Base-by-base conservation (phyloP, 2,329 filamentous ascomycete species). In the Xylaria sp. region DNA sequence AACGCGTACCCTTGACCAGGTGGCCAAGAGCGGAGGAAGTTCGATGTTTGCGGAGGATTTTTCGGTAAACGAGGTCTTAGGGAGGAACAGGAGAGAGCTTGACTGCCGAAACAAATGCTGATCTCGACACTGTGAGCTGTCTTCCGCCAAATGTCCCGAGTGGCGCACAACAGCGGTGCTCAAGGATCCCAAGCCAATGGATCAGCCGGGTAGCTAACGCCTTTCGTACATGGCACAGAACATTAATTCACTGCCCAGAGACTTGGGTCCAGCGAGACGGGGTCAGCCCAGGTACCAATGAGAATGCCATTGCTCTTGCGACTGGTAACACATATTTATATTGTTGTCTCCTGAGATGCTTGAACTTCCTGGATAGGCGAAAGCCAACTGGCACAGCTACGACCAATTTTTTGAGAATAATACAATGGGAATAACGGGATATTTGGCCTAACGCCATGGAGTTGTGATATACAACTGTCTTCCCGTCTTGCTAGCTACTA, bases 121-220 rank as follows among this genome's bases (percentile, higher is more conserved):
- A 49, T 58, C 54, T 60, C 55, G 60, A 64, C 64, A 63, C 63
- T 69, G 69, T 72, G 67, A 69, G 57, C 64, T 67, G 62, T 68
- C 65, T 65, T 66, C 67, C 63, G 58, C 54, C 64, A 60, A 67
- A 67, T 60, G 63, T 63, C 53, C 68, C 64, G 65, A 62, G 65
- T 67, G 67, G 60, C 60, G 61, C 64, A 70, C 58, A 63, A 54
- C 59, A 63, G 60, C 60, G 67, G 65, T 50, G 67, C 61, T 64
- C 61, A 61, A 65, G 56, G 60, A 65, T 66, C 60, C 67, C 68
- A 70, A 56, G 69, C 69, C 70, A 67, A 63, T 67, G 67, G 67
- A 61, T 69, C 67, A 58, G 66, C 61, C 63, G 66, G 56, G 61
- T 61, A 58, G 56, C 65, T 62, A 65, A 65, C 59, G 61, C 65